Evolutionary conservation across 2,329 filamentous ascomycete species (phyloP).

Genomic region (Neofusicoccum sp.): DNA sequence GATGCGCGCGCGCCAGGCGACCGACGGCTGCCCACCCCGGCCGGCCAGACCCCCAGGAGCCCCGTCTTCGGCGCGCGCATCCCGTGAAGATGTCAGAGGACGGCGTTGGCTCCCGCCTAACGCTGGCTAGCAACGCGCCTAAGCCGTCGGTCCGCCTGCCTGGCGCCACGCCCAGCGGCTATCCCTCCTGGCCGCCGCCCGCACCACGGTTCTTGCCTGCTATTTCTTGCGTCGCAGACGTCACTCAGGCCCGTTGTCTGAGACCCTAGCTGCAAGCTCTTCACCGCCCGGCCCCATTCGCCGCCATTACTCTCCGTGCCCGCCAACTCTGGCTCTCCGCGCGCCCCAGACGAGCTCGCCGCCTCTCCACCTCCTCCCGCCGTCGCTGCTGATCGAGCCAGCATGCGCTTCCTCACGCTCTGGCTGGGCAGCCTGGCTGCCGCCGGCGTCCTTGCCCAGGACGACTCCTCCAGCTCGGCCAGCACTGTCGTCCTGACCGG

Average conservation of each 20-base stretch:
- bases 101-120: neutral
- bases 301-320: neutral
- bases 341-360: conserved; percentile 11
- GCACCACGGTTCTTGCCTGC: neutral
- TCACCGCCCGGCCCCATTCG: conserved; percentile 1
- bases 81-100: conserved; percentile 10
- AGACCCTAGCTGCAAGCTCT: neutral
- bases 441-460: conserved; percentile 7
- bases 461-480: neutral
- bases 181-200: neutral
- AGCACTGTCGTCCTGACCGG: conserved; percentile 2
- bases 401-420: conserved; percentile 17
- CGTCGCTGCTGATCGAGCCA: conserved; percentile 6
- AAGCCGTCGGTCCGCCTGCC: neutral
- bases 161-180: neutral
- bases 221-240: conserved; percentile 18
- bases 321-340: neutral
- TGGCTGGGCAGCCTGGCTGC: conserved; percentile 5
- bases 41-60: conserved; percentile 10
- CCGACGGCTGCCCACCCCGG: conserved; percentile 1
- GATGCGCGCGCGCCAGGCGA: conserved; percentile 7
- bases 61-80: conserved; percentile 10
- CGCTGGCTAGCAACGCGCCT: conserved; percentile 8
- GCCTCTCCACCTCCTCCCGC: conserved; percentile 10
- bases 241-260: neutral